Base-by-base conservation (phyloP, 2,329 filamentous ascomycete species). In the Cercospora janseana region DNA sequence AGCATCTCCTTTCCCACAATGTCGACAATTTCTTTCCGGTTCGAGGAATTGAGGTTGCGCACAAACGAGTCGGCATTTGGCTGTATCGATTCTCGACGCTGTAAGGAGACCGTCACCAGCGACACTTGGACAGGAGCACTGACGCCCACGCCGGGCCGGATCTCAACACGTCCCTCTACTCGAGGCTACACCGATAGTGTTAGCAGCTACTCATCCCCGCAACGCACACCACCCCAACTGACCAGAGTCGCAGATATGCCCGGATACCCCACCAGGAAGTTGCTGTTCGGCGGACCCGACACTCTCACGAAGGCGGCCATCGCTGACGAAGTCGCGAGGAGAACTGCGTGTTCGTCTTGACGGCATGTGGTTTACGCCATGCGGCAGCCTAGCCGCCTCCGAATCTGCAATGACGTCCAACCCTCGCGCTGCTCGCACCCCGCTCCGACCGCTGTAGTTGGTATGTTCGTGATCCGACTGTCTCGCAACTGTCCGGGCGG, bases 191-290 rank as follows among this genome's bases (percentile, higher is more conserved):
- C 10, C 31, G 28, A 26, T 9, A 21, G 32, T 42, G 44, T 58
- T 28, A 54, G 52, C 45, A 47, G 16, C 6, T 16, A 7, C 16
- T 31, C 16, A 8, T n/a, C 34, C 24, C 15, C 16, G 7, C 10
- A 15, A 24, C 34, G 43, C 32, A 24, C 34, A 15, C 6, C n/a
- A 18, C 23, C 16, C 12, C 21, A 8, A 82, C 88, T 74, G 80
- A 96, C 91, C 81, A 96, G 73, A 28, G 93, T 98, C 65, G 93
- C 93, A 49, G 92, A 96, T 71, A 98, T 97, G 62, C 93, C 93
- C 49, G 93, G 93, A 72, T 97, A 98, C 63, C 93, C 93, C 62
- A 97, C 89, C 59, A 97, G 79, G 69, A 95, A 96, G 74, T 88
- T 93, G 74, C 89, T 93, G 75, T 98, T 98, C 63, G 93, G 91